A percentile compares a stretch with the other conserved stretches of the same genome.
These are phyloP conservation scores for Przewalskia tangutica DNA, from an alignment of 257 asterid genomes.

Conservation along the genomic window DNA sequence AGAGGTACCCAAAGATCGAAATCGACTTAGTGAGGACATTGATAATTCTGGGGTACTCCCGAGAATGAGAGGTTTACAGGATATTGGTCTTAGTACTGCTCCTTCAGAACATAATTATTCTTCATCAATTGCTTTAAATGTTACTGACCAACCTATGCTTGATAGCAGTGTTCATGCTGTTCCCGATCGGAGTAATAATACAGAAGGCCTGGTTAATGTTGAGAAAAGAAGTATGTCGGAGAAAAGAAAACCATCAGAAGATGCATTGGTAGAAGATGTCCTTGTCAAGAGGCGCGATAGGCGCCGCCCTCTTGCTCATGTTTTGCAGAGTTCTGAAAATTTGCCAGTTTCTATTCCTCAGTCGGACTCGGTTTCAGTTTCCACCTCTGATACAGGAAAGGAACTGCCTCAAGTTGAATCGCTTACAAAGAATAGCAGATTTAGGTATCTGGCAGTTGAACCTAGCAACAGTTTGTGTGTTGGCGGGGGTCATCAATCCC, in stretches of 20 bases:
- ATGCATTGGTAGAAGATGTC: constrained; percentile 20
- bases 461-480: constrained; percentile 40
- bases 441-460: constrained; percentile 33
- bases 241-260: constrained; percentile 17
- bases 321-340: constrained; percentile 26
- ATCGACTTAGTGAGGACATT: constrained; percentile 51
- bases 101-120: constrained; percentile 39
- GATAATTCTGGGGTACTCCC: constrained; percentile 46
- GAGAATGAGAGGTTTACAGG: constrained; percentile 83
- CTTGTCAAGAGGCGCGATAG: constrained; percentile 28
- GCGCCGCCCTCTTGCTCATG: constrained; percentile 22
- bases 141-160: constrained; percentile 14
- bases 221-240: constrained; percentile 10
- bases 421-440: constrained; percentile 48
- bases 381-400: constrained; percentile 38
- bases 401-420: constrained; percentile 40
- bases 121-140: constrained; percentile 16
- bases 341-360: constrained; percentile 20
- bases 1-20: constrained; percentile 32
- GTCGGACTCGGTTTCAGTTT: constrained; percentile 26
- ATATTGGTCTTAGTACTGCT: constrained; percentile 60
- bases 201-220: constrained; percentile 13
- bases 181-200: constrained; percentile 13
- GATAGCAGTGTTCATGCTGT: constrained; percentile 6
- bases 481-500: constrained; percentile 30